Evolutionary conservation across 1,284 basidiomycete species (phyloP).

Genomic region (Tilletiopsis washingtonensis): DNA sequence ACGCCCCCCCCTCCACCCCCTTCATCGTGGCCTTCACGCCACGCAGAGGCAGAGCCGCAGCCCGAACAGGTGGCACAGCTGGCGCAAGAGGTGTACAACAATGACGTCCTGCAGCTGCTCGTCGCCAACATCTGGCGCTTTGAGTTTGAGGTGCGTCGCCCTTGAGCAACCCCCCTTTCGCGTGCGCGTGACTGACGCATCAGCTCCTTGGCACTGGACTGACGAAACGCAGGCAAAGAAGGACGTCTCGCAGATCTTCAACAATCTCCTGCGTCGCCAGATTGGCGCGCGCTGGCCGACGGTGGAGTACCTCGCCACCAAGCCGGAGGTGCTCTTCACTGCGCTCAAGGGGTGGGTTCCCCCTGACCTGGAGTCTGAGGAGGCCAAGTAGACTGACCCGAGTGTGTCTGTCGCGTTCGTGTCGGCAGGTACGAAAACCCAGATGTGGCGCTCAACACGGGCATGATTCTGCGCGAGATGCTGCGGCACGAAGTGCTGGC

Average conservation of each 20-base stretch:
- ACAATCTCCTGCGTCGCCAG: conserved; percentile 84
- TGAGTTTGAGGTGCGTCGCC: conserved; percentile 72
- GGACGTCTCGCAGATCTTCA: conserved; percentile 95
- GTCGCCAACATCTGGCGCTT: conserved; percentile 73
- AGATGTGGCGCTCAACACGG: conserved; percentile 91
- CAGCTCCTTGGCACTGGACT: not conserved
- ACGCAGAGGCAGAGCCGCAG: conserved; percentile 58
- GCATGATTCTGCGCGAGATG: conserved; percentile 97
- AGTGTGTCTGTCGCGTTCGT: not conserved
- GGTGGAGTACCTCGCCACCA: conserved; percentile 79
- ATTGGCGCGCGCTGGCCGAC: conserved; percentile 89
- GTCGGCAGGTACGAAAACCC: conserved; percentile 71
- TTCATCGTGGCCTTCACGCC: too few relatives aligned
- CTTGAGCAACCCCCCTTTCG: not conserved
- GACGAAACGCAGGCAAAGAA: conserved; percentile 56
- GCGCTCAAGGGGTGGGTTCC: conserved; percentile 62
- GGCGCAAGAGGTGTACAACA: conserved; percentile 88
- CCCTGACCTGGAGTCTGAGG: not conserved
- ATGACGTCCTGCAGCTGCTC: conserved; percentile 74
- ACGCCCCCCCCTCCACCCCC: too few relatives aligned
- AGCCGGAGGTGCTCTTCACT: conserved; percentile 80
- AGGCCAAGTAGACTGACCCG: not conserved
- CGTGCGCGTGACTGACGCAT: not conserved
- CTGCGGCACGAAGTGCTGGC: conserved; percentile 82
- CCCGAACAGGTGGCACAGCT: conserved; percentile 61